Base-by-base conservation (phyloP, 164 flowering plant genomes). In the Platanus orientalis region DNA sequence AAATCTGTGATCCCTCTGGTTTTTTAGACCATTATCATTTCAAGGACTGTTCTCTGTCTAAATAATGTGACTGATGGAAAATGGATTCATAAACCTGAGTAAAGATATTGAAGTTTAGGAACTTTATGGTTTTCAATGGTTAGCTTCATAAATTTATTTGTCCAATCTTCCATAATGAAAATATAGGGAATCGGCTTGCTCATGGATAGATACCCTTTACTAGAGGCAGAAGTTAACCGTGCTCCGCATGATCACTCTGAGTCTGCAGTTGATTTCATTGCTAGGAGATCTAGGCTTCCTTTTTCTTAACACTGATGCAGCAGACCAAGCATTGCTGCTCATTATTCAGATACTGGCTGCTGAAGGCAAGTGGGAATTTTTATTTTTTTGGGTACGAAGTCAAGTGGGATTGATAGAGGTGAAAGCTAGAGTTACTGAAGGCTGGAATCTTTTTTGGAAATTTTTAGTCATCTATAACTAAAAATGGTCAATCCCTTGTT, bases 201-300 rank as follows among this genome's bases (percentile, higher is more conserved):
- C 99, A 95, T 78, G 99, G 97, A 36, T n/a, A n/a, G n/a, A n/a
- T 85, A 95, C 76, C 99, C 97, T 51, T 84, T 69, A 58, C 73
- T 95, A 16, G 99, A 95, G 75, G 99, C 99, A 11, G 99, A 95
- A 74, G 99, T 90, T 60, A 97, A 89, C 69, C 88, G 97, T 78
- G 97, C 97, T 36, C 75, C 97, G 23, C 27, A 95, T 36, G 99
- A 95, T 73, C 90, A 89, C 73, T 95, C 97, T 73, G 97, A 95
- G 70, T 92, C 97, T 55, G 94, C 90, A 4, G 81, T 90, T 32
- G 99, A 95, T 69, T 95, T 95, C 76, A 78, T 95, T 70, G 97
- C 99, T 56, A 75, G 99, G 70, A 85, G 99, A 69, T 83, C 77
- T 49, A 81, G 97, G 23, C 87, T 95, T 68, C 97, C 97, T 55